Evolutionary conservation across 139 green algal species (phyloP).

Genomic region (Micractinium sp.): DNA sequence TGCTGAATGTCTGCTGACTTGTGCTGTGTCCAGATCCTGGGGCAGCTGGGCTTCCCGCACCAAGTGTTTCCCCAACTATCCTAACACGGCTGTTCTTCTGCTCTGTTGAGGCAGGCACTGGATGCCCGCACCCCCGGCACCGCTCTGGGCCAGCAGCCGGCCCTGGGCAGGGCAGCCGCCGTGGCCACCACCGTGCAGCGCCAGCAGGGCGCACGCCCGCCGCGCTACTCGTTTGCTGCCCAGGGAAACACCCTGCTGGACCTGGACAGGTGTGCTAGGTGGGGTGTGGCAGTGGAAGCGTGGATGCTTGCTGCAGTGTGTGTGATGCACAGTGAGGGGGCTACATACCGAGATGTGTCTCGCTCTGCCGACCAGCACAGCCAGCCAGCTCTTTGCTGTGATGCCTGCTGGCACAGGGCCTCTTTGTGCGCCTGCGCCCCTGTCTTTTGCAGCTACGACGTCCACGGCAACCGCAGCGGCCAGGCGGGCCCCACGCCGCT

Average conservation of each 20-base stretch:
- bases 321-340: background rate
- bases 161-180: background rate
- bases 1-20: no score
- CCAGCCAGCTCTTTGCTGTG: background rate
- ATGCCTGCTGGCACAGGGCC: background rate
- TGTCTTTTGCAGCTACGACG: slow-evolving; percentile 17
- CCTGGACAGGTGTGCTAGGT: slow-evolving; percentile 20
- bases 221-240: slow-evolving; percentile 17
- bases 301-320: background rate
- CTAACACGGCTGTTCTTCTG: background rate
- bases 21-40: background rate
- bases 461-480: slow-evolving; percentile 1
- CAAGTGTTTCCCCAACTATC: no score
- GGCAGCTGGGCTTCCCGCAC: no score
- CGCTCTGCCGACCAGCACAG: background rate
- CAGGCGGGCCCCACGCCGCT: slow-evolving; percentile 4
- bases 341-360: background rate
- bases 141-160: background rate
- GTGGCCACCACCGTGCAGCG: slow-evolving; percentile 28
- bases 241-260: slow-evolving; percentile 1
- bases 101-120: slow-evolving; percentile 14
- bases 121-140: slow-evolving; percentile 25
- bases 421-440: background rate
- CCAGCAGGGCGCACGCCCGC: background rate
- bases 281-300: background rate